Percentiles rank a stretch among this genome's conserved stretches.
These are phyloP conservation scores for Pythium diclinum DNA, from an alignment of 352 stramenopile species.

Conservation along the genomic window DNA sequence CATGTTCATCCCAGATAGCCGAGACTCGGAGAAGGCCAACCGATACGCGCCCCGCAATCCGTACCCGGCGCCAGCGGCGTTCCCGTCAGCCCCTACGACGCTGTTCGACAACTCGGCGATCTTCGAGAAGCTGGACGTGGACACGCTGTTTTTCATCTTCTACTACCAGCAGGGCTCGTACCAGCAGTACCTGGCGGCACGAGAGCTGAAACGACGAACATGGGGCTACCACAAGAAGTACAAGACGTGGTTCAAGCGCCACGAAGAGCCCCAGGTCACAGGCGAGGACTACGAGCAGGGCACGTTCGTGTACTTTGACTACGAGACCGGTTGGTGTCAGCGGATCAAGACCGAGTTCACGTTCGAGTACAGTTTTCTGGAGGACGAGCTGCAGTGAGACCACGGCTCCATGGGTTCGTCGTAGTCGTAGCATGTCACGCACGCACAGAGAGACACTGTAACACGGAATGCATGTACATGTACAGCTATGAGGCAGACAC, in stretches of 20 bases:
- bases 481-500: not conserved
- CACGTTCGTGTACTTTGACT: conserved; percentile 99
- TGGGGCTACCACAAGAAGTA: conserved; percentile 99
- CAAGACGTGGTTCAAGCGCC: conserved; percentile 99
- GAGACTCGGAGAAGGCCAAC: conserved; percentile 89
- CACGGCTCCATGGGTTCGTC: not conserved
- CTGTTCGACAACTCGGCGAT: conserved; percentile 93
- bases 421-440: not conserved
- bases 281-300: conserved; percentile 99
- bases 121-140: conserved; percentile 97
- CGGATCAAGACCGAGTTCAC: conserved; percentile 99
- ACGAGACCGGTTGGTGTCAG: conserved; percentile 98
- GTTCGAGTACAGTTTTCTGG: conserved; percentile 98
- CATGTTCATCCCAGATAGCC: conserved; percentile 86
- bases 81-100: conserved; percentile 84
- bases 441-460: conserved; percentile 2
- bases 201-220: conserved; percentile 97
- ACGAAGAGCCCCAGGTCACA: conserved; percentile 95
- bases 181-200: conserved; percentile 97
- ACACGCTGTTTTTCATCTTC: conserved; percentile 99
- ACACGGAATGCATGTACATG: conserved; percentile 1
- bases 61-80: conserved; percentile 90
- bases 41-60: conserved; percentile 94
- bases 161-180: conserved; percentile 99
- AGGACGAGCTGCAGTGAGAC: conserved; percentile 80